Evolutionary conservation across 768 basidiomycete species (phyloP), one percentile per base, ranked within the genome.

Genomic region (Panaeolus cyanescens): DNA sequence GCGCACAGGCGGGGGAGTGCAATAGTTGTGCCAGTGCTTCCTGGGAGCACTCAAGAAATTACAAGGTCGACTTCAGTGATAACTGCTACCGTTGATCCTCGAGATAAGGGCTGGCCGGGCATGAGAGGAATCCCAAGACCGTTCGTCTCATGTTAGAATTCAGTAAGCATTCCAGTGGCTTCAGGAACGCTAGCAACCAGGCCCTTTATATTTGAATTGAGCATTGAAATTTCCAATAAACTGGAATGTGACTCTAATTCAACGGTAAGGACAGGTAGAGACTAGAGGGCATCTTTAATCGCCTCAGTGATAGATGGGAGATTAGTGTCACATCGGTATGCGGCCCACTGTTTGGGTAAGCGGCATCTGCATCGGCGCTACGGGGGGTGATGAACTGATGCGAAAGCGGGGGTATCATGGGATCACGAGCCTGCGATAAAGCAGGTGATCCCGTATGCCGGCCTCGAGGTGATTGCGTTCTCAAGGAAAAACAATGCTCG

Each of bases 51-150:
- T 9, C 12, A 5, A 4, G n/a, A 39, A 39, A 17, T 4, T n/a
- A 19, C 12, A 19, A 17, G 39, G 22, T 42, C n/a, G n/a, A n/a
- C n/a, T n/a, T n/a, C n/a, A n/a, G n/a, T n/a, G n/a, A n/a, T n/a
- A n/a, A n/a, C n/a, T n/a, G n/a, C n/a, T 50, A 4, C 10, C 22
- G 13, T 50, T 28, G 45, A 42, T 25, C 40, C 7, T 42, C 40
- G 6, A 19, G 25, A 22, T 8, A 50, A 50, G 45, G 45, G 45
- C 25, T 50, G 45, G 1, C 25, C 45, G 45, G 45, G 45, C 25
- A 50, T 50, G 45, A 50, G 45, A 50, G 45, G 45, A 50, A 50
- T 50, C 45, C 45, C 45, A 50, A 50, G 45, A 22, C 45, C 25
- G 25, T 25, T 25, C 8, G 30, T 28, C 22, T 50, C 45, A 22